Percentiles rank a stretch among this genome's conserved stretches.
Conservation (phyloP, 352 stramenopile genomes). For the Phytophthora sansomeana region DNA sequence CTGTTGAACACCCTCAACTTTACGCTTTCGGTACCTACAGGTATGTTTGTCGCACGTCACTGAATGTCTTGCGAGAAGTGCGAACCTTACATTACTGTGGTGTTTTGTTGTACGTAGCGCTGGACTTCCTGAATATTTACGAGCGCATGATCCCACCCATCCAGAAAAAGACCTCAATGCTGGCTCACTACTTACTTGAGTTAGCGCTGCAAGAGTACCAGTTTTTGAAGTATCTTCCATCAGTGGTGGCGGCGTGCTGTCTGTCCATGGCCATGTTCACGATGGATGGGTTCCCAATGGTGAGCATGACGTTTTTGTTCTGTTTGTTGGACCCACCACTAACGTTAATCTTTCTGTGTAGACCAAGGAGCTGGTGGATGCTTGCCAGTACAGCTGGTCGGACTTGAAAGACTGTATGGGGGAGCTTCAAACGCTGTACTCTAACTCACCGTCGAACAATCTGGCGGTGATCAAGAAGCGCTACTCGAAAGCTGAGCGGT, state of each 20-base stretch:
- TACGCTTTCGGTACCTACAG: conserved; percentile 89
- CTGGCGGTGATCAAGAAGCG: conserved; percentile 90
- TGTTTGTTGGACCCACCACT: not conserved
- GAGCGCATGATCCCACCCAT: conserved; percentile 88
- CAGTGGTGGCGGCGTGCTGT: conserved; percentile 85
- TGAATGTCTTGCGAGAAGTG: not conserved
- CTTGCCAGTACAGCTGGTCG: conserved; percentile 77
- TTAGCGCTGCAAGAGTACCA: conserved; percentile 90
- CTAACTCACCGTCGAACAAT: conserved; percentile 81
- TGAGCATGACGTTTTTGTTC: conserved; percentile 14
- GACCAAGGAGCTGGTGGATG: conserved; percentile 85
- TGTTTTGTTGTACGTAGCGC: conserved; percentile 40
- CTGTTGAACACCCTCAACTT: conserved; percentile 94
- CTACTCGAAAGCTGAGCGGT: conserved; percentile 87
- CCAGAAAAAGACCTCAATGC: conserved; percentile 85
- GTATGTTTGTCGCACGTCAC: conserved; percentile 35
- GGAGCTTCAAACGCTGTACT: conserved; percentile 85
- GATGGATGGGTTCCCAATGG: conserved; percentile 84
- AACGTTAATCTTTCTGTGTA: conserved; percentile 28
- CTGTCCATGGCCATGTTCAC: conserved; percentile 90
- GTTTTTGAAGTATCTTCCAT: conserved; percentile 88
- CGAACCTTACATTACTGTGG: conserved; percentile 10
- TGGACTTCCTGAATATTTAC: conserved; percentile 93
- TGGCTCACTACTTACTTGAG: conserved; percentile 91
- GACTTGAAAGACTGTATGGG: conserved; percentile 87